Percentiles rank a stretch among this genome's conserved stretches.
phyloP scores from a whole-genome alignment of 2,329 filamentous ascomycete genomes.

The Spiromastix sp. region DNA sequence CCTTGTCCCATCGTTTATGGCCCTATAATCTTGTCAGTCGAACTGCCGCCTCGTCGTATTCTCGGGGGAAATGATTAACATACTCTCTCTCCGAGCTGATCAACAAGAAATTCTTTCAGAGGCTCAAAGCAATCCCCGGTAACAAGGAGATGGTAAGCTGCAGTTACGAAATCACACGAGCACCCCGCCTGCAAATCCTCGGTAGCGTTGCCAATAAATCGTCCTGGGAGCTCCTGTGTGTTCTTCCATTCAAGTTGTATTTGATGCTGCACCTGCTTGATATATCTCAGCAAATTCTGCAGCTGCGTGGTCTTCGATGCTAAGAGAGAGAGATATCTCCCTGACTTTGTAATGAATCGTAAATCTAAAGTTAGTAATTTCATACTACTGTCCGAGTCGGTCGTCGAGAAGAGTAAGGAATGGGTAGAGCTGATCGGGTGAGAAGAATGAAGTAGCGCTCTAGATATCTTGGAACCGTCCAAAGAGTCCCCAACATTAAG shows the following conservation, averaged over 20 bases:
- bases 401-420: conserved; percentile 48
- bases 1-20: conserved; percentile 91
- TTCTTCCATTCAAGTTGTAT: conserved; percentile 77
- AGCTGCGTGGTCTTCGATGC: conserved; percentile 79
- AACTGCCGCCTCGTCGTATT: not conserved
- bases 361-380: conserved; percentile 69
- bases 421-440: conserved; percentile 69
- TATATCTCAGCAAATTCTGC: conserved; percentile 76
- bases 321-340: conserved; percentile 71
- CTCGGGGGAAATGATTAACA: conserved; percentile 16
- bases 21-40: conserved; percentile 43
- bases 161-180: conserved; percentile 58
- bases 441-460: conserved; percentile 53
- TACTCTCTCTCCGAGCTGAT: conserved; percentile 70
- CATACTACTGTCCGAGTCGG: conserved; percentile 31
- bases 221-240: conserved; percentile 63
- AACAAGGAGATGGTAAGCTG: conserved; percentile 72
- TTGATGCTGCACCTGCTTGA: conserved; percentile 68
- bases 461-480: conserved; percentile 29
- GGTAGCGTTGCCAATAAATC: conserved; percentile 68
- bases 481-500: conserved; percentile 29
- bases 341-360: conserved; percentile 64
- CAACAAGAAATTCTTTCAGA: conserved; percentile 79
- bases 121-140: conserved; percentile 69
- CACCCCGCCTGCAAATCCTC: conserved; percentile 60